Evolutionary conservation across 768 basidiomycete genomes (phyloP), one percentile per base, ranked within the genome.

Genomic region (Baorangia bicolor): DNA sequence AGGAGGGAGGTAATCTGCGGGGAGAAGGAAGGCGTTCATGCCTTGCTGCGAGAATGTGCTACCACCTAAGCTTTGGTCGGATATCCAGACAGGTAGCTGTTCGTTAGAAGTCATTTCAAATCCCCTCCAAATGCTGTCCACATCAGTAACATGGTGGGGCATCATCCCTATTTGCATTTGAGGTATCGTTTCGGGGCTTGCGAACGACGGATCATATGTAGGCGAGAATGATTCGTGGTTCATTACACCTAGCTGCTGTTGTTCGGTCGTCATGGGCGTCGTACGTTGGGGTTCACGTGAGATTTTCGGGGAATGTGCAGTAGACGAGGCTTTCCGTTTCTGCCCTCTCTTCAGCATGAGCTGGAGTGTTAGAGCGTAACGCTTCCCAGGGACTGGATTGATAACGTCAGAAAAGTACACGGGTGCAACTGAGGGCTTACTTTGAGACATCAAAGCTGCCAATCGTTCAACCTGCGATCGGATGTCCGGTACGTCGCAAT

Each of bases 311-410:
- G 88, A 90, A 18, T 81, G 81, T 14, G 86, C 81, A 18, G 74
- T 69, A 31, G 85, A 84, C 13, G 77, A 72, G 1, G 77, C 63
- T 50, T 73, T 83, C 55, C 88, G 81, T 55, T 83, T 87, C 70
- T 82, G 81, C 33, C 83, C 82, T 54, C 87, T 78, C 72, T 92
- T 92, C 50, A 97, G 70, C 88, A 96, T 96, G 39, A 95, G 75
- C 60, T 92, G 90, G 20, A 98, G 77, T 5, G 93, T 95, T 35
- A 93, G 72, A 10, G 94, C 94, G 63, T 97, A 98, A 51, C 94
- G 86, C 65, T 92, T 92, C 13, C 93, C 95, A 23, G 94, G 94
- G 56, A 95, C 94, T 94, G 64, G 5, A 37, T 43, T 10, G 21
- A 54, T n/a, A n/a, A 34, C 42, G 51, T 59, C 51, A 59, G 59